Percentiles rank a stretch among this genome's conserved stretches.
Evolutionary conservation across 805 yeast genomes (phyloP).

Genomic region (Pichia sporocuriosa): DNA sequence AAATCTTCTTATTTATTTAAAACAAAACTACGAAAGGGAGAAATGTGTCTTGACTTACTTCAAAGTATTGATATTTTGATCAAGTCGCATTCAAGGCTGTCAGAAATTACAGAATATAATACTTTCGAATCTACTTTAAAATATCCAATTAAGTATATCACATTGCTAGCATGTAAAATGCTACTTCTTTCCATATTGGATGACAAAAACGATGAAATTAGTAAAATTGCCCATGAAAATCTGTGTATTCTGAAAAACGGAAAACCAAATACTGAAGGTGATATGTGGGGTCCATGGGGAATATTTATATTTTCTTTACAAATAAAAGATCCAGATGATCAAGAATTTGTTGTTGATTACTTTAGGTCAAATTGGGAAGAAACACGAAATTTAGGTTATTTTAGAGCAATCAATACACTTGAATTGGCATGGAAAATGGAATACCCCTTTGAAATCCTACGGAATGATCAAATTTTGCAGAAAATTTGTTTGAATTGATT

Average conservation of each 20-base stretch:
- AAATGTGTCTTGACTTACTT: too few relatives aligned
- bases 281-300: constrained; percentile 56
- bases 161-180: neutral
- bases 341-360: constrained; percentile 73
- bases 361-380: constrained; percentile 79
- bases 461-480: neutral
- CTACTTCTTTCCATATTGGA: neutral
- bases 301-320: constrained; percentile 45
- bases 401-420: neutral
- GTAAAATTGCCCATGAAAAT: neutral
- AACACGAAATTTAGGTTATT: constrained; percentile 52
- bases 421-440: neutral
- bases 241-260: neutral
- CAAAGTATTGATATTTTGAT: too few relatives aligned
- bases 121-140: neutral
- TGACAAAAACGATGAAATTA: neutral
- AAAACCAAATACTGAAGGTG: constrained; percentile 39
- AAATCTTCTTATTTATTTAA: constrained; percentile 1
- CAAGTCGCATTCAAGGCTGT: too few relatives aligned
- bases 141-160: neutral
- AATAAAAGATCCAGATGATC: constrained; percentile 30
- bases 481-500: neutral
- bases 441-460: neutral
- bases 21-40: too few relatives aligned
- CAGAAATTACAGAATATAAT: too few relatives aligned